phyloP scores from a whole-genome alignment of 2,329 filamentous ascomycete genomes.

The Aspergillus ustus region DNA sequence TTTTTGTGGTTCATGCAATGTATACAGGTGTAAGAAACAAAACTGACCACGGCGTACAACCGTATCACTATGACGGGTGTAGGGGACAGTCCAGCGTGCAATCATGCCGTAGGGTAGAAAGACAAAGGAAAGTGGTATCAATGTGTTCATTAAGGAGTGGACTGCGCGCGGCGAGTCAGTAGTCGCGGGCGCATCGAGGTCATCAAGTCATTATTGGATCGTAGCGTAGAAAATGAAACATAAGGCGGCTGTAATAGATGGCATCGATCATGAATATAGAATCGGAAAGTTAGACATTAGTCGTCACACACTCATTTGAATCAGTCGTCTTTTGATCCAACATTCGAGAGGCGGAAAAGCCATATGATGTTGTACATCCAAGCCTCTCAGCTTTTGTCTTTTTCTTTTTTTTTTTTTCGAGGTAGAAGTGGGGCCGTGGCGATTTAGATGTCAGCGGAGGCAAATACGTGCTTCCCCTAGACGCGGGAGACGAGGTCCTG shows the following conservation, averaged over 20 bases:
- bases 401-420: constrained; percentile 5
- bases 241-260: constrained; percentile 12
- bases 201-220: constrained; percentile 35
- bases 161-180: constrained; percentile 39
- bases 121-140: constrained; percentile 27
- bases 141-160: constrained; percentile 31
- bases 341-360: constrained; percentile 22
- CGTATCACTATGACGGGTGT: constrained; percentile 19
- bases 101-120: constrained; percentile 14
- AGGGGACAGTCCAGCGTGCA: constrained; percentile 13
- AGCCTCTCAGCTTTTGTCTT: constrained; percentile 29
- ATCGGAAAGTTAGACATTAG: constrained; percentile 34
- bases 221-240: constrained; percentile 18
- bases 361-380: constrained; percentile 31
- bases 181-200: constrained; percentile 34
- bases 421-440: constrained; percentile 27
- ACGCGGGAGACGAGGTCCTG: constrained; percentile 46
- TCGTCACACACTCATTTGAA: constrained; percentile 32
- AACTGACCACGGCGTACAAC: constrained; percentile 19
- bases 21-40: constrained; percentile 18
- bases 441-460: constrained; percentile 6
- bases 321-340: constrained; percentile 18
- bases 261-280: constrained; percentile 3
- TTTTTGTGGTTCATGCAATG: constrained; percentile 18
- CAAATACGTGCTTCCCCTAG: constrained; percentile 19